Base-by-base conservation (phyloP, 163 green algal species). In the Picocystis sp. region DNA sequence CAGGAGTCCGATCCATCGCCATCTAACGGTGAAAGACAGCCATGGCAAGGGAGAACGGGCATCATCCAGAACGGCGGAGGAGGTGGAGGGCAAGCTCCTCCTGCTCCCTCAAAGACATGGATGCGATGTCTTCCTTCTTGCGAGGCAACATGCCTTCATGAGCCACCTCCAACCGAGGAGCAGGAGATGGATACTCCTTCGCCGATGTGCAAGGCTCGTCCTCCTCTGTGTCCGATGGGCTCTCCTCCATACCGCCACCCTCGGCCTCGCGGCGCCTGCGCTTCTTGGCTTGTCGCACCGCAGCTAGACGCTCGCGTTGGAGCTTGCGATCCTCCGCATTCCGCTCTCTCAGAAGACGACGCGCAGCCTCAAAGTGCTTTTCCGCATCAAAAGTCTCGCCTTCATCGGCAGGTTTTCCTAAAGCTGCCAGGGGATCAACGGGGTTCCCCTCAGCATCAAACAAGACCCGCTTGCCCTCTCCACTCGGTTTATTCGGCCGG, bases 371-470 rank as follows among this genome's bases (percentile, higher is more conserved):
- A 47, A 84, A 82, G 2, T 74, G 67, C 46, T 80, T 63, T 43
- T 53, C 74, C 2, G 74, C 62, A 21, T 55, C 69, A 38, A 49
- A 44, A n/a, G 54, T 46, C 48, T 71, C 66, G 1, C 24, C 52
- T 6, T 67, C 66, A 51, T 78, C 69, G 45, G 21, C 44, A 33
- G 21, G 21, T 50, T 50, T 23, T 23, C 21, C 81, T 43, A 92
- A 70, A 48, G 71, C 52, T 13, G 56, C 73, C 43, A 92, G 63
- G 9, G 81, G 74, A 48, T 82, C 69, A 29, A 80, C 22, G 0
- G 71, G 70, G 19, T 73, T 44, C 2, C 83, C 83, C 13, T 81
- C 71, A 1, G 86, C 79, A 43, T 89, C 82, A 71, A 93, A 92
- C 17, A 92, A 74, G 13, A 74, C 60, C 11, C 74, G 63, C 21